Evolutionary conservation across 495 filamentous ascomycete genomes (phyloP).

Genomic region (Aspergillus sparsus): DNA sequence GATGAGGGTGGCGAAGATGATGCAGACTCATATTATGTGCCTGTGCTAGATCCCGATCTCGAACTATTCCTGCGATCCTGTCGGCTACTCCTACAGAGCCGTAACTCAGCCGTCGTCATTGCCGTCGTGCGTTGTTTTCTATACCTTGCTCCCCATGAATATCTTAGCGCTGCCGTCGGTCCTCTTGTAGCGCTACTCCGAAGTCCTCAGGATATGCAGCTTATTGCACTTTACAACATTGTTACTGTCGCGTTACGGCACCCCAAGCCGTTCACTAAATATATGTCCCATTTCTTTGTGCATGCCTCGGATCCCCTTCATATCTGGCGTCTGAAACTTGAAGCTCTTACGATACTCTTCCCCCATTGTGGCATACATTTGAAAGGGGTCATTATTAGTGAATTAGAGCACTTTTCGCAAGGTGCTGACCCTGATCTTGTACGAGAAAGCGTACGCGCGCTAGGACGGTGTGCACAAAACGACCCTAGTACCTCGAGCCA

Average conservation of each 20-base stretch:
- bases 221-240: slow-evolving; percentile 89
- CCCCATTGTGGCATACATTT: slow-evolving; percentile 72
- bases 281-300: slow-evolving; percentile 84
- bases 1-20: slow-evolving; percentile 42
- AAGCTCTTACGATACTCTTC: slow-evolving; percentile 86
- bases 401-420: slow-evolving; percentile 88
- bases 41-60: slow-evolving; percentile 76
- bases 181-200: slow-evolving; percentile 84
- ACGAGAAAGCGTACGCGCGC: slow-evolving; percentile 83
- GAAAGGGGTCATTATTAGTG: slow-evolving; percentile 83
- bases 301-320: slow-evolving; percentile 77
- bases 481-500: slow-evolving; percentile 67
- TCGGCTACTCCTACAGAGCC: slow-evolving; percentile 80
- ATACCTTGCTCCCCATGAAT: slow-evolving; percentile 74
- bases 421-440: slow-evolving; percentile 75
- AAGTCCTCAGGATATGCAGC: slow-evolving; percentile 79
- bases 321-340: slow-evolving; percentile 87
- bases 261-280: slow-evolving; percentile 76
- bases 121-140: slow-evolving; percentile 83
- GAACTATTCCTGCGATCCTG: slow-evolving; percentile 78
- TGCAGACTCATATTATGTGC: slow-evolving; percentile 55
- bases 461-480: slow-evolving; percentile 87
- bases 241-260: slow-evolving; percentile 76
- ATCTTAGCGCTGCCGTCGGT: slow-evolving; percentile 70
- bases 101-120: slow-evolving; percentile 90